Evolutionary conservation across 108 stramenopile genomes (phyloP), one percentile per base, ranked within the genome.

Genomic region (Nannochloropsis gaditana): DNA sequence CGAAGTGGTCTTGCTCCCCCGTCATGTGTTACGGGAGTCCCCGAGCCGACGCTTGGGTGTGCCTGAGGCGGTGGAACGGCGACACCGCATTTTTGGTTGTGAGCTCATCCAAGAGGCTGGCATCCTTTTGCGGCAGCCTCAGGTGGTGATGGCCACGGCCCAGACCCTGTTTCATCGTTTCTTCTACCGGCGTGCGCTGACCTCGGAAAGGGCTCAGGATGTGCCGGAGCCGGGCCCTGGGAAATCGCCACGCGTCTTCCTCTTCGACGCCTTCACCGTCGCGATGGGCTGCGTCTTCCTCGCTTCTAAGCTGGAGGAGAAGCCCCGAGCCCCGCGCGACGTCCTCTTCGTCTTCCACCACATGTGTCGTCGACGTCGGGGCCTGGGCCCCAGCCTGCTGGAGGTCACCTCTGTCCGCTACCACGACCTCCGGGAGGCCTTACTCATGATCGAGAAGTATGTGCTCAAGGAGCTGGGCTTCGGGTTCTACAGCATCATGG

Each of bases 381-480:
- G 83, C 41, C 80, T 50, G 21, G 44, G 43, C 9, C 80, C 81
- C 9, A n/a, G 81, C 9, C 47, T 43, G 43, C 45, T 87, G 41
- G 80, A 81, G 31, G 41, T 81, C 80, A 42, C 41, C 80, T 21
- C 80, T 73, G 15, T n/a, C 3, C 59, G 59, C 19, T 73, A 73
- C 59, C 59, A 73, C n/a, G 59, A 73, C 59, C n/a, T 73, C 19
- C 59, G 59, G 19, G 59, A 73, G 8, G 59, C 59, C 59, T 85
- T 90, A 79, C 11, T 90, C 11, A 87, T 21, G 19, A 84, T 87
- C 41, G 90, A 90, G 85, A 87, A 87, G 21, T 47, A 87, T 44
- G 86, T 90, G 42, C 89, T 90, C 84, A 90, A 90, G 79, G 90
- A 90, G 73, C 89, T 90, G 19, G 90, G 90, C 42, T 90, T 90